A percentile compares a stretch with the other conserved stretches of the same genome.
phyloP scores from a whole-genome alignment of 352 stramenopile species.

The Globisporangium recalcitrans region DNA sequence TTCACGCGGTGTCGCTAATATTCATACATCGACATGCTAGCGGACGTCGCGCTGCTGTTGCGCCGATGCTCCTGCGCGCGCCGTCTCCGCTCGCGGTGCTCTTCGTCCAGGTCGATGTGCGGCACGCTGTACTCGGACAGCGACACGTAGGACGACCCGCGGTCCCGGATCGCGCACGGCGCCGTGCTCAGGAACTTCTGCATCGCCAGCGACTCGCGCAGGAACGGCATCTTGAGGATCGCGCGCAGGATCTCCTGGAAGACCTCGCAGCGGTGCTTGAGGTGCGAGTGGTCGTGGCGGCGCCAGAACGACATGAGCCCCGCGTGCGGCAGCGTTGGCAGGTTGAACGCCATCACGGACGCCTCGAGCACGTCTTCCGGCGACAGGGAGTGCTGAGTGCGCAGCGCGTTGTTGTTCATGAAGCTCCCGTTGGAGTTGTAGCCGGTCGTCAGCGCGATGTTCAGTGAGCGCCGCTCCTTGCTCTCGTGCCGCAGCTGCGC shows the following conservation, averaged over 20 bases:
- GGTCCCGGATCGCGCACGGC: slow-evolving; percentile 47
- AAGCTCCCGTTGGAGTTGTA: slow-evolving; percentile 1
- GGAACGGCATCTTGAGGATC: slow-evolving; percentile 27
- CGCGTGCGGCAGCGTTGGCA: slow-evolving; percentile 67
- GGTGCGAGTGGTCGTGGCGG: slow-evolving; percentile 67
- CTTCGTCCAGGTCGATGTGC: slow-evolving; percentile 52
- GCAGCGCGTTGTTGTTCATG: slow-evolving; percentile 4
- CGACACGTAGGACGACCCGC: slow-evolving; percentile 78
- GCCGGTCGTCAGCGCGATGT: background rate
- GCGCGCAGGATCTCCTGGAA: slow-evolving; percentile 71
- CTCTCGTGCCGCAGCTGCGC: slow-evolving; percentile 15
- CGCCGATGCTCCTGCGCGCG: slow-evolving; percentile 62
- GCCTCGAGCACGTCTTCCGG: slow-evolving; percentile 41
- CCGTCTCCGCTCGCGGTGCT: slow-evolving; percentile 69
- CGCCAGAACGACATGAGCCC: slow-evolving; percentile 79
- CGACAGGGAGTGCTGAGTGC: slow-evolving; percentile 14
- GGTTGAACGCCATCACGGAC: slow-evolving; percentile 49
- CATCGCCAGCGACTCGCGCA: slow-evolving; percentile 36
- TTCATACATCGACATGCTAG: slow-evolving; percentile 20
- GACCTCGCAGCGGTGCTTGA: slow-evolving; percentile 61
- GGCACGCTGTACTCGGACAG: slow-evolving; percentile 74
- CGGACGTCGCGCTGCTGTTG: slow-evolving; percentile 59
- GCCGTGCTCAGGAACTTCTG: slow-evolving; percentile 54
- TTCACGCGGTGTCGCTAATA: background rate
- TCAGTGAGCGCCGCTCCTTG: slow-evolving; percentile 12